phyloP scores from a whole-genome alignment of 352 stramenopile species.

The Pythium periplocum region DNA sequence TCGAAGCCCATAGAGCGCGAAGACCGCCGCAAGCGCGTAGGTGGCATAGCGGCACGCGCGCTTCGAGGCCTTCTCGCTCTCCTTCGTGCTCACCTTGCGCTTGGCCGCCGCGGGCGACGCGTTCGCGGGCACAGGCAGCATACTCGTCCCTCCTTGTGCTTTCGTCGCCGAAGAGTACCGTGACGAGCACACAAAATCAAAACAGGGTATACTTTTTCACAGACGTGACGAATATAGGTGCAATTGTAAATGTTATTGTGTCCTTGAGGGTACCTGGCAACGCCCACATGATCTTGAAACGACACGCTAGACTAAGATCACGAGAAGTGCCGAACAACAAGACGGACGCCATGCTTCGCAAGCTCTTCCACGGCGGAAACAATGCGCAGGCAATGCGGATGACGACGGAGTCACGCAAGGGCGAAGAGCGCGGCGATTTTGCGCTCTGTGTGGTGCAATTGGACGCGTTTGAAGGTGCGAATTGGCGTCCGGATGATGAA shows the following conservation, averaged over 20 bases:
- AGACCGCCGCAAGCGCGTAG: slow-evolving; percentile 19
- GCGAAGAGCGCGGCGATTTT: slow-evolving; percentile 10
- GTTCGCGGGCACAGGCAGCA: no score
- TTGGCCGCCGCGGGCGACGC: background rate
- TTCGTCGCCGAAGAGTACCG: no score
- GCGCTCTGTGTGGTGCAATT: slow-evolving; percentile 7
- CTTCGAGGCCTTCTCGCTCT: slow-evolving; percentile 1
- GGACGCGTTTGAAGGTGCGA: slow-evolving; percentile 19
- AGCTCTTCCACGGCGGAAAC: slow-evolving; percentile 34
- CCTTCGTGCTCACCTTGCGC: background rate
- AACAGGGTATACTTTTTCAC: no score
- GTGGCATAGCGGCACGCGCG: slow-evolving; percentile 25
- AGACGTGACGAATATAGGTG: no score
- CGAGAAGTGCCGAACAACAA: no score
- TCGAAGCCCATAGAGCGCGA: slow-evolving; percentile 31
- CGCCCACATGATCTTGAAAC: no score
- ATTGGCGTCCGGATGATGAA: background rate
- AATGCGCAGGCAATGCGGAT: slow-evolving; percentile 3
- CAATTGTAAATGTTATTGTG: no score
- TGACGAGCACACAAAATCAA: no score
- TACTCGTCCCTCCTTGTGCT: no score
- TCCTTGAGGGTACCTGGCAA: no score
- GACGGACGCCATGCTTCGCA: slow-evolving; percentile 36
- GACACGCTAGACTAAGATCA: no score
- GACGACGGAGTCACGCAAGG: no score